Evolutionary conservation across 2,329 filamentous ascomycete species (phyloP).

Genomic region (Xylaria polymorpha): DNA sequence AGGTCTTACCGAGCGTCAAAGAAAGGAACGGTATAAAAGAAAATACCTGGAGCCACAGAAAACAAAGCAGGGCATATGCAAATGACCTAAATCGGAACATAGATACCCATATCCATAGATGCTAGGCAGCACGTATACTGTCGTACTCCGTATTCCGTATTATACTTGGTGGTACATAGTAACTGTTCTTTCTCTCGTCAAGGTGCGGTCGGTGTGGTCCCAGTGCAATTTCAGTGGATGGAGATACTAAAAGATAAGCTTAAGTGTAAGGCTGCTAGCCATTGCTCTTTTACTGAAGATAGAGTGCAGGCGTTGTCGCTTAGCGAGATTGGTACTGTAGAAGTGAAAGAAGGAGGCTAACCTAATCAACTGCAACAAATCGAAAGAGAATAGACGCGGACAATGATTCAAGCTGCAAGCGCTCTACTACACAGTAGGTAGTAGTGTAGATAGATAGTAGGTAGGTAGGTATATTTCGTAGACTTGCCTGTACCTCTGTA

Average conservation of each 20-base stretch:
- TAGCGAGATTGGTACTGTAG: background rate
- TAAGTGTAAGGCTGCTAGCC: background rate
- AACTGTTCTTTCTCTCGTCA: conserved; percentile 21
- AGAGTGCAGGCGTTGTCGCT: background rate
- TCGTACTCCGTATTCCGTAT: background rate
- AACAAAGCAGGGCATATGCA: background rate
- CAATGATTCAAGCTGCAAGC: background rate
- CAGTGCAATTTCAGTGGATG: conserved; percentile 29
- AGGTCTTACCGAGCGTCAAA: background rate
- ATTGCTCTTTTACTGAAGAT: conserved; percentile 8
- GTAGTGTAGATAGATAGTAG: too few species aligned
- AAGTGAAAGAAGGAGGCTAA: background rate
- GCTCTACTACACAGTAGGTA: too few species aligned
- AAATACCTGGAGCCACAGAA: background rate
- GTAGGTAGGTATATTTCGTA: background rate
- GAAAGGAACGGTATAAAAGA: background rate
- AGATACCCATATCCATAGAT: background rate
- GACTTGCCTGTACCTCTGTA: conserved; percentile 1
- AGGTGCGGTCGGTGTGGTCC: conserved; percentile 40
- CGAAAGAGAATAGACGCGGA: background rate
- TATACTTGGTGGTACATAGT: background rate
- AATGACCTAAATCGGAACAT: background rate
- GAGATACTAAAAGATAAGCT: conserved; percentile 5
- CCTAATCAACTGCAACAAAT: background rate
- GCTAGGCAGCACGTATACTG: background rate